A percentile compares a stretch with the other conserved stretches of the same genome.
phyloP scores from a whole-genome alignment of 805 yeast species.

The Metschnikowia lunata region DNA sequence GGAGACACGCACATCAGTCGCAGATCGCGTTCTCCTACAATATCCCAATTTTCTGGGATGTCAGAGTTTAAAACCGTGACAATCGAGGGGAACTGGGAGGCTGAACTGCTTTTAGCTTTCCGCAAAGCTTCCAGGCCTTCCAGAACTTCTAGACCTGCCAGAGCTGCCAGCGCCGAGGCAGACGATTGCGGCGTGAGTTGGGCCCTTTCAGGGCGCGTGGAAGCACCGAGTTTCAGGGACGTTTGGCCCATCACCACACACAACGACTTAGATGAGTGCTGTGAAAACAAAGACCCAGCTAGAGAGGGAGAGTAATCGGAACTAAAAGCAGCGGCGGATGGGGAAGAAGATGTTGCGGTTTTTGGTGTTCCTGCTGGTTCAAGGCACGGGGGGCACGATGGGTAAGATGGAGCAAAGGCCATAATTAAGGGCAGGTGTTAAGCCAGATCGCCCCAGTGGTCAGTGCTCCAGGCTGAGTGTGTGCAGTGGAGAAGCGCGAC shows the following conservation, averaged over 20 bases:
- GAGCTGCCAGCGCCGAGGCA: neutral
- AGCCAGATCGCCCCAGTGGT: no score
- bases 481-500: no score
- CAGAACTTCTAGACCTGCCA: neutral
- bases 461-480: no score
- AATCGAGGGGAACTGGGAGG: constrained; percentile 9
- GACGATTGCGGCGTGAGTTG: constrained; percentile 13
- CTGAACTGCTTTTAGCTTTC: neutral
- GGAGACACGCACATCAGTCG: constrained; percentile 10
- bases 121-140: neutral
- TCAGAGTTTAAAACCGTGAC: constrained; percentile 11
- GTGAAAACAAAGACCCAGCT: neutral
- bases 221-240: constrained; percentile 9
- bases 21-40: neutral
- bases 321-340: no score
- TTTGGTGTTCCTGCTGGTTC: no score
- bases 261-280: constrained; percentile 4
- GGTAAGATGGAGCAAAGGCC: no score
- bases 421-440: no score
- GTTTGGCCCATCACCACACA: constrained; percentile 15
- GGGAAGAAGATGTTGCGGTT: no score
- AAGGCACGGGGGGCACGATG: no score
- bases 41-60: constrained; percentile 2
- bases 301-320: no score
- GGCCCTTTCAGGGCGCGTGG: neutral